Conservation (phyloP, 2,329 filamentous ascomycete genomes). For the Fusarium luffae region DNA sequence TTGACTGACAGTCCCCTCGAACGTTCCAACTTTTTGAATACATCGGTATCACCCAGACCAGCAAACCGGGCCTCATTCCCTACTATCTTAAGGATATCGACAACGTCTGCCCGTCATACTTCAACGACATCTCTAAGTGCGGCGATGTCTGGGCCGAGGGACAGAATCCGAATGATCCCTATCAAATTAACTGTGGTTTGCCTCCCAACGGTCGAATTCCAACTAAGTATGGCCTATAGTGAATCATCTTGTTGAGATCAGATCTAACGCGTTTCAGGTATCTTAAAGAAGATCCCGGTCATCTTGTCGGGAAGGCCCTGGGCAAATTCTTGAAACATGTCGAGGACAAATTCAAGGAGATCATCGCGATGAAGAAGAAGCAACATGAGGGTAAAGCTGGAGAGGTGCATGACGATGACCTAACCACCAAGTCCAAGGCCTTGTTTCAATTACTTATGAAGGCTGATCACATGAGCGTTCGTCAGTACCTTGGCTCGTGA, state of each 20-base stretch:
- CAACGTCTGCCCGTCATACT: constrained; percentile 13
- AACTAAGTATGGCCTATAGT: not conserved
- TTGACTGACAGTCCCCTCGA: rapidly evolving
- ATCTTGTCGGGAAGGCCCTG: not conserved
- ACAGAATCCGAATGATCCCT: constrained; percentile 1
- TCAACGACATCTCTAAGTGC: constrained; percentile 3
- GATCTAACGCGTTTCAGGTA: not conserved
- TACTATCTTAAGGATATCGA: constrained; percentile 17
- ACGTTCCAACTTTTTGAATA: constrained; percentile 12
- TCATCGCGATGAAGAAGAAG: not conserved
- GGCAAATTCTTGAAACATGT: not conserved
- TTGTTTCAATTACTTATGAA: constrained; percentile 22
- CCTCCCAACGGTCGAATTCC: not conserved
- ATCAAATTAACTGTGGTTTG: constrained; percentile 6
- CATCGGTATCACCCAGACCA: not conserved
- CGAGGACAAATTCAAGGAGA: not conserved
- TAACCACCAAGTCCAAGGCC: not conserved
- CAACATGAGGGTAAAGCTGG: not conserved
- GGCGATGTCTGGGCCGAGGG: constrained; percentile 5
- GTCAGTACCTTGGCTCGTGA: constrained; percentile 34
- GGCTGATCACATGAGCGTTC: constrained; percentile 27
- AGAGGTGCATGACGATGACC: not conserved
- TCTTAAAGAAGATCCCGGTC: not conserved
- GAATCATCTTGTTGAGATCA: not conserved
- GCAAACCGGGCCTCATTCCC: constrained; percentile 12